Base-by-base conservation (phyloP, 345 rosid genomes). In the Acer yangbiense region DNA sequence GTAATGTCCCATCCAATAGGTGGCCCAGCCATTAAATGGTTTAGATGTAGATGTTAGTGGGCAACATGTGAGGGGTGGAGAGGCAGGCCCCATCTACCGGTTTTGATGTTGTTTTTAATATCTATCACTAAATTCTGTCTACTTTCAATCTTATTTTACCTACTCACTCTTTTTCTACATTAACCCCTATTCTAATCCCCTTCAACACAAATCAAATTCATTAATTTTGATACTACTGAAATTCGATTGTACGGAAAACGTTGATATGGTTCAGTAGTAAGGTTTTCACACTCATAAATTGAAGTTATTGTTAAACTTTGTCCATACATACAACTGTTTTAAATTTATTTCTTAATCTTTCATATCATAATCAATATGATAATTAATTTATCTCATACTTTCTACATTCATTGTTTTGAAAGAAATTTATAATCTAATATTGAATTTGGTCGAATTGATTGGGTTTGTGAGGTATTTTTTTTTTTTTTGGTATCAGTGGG, bases 21-120 rank as follows among this genome's bases (percentile, higher is more conserved):
- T 71, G 88, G 83, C 85, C 86, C 85, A 25, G 81, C 85, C 83
- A 87, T 75, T 85, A 66, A 88, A 82, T 86, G 79, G 79, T 68
- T 73, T 14, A 54, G 89, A 84, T 77, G 85, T 82, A 68, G 85
- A 83, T 83, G 83, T 79, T 82, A 85, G 84, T 87, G 92, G 88
- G 86, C 84, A 77, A 54, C 91, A 88, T 83, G 91, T 85, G 91
- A 79, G 21, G 83, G 44, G 27, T 77, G 79, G 79, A 78, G 80
- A 66, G 11, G 73, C 71, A 73, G 82, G 89, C 88, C 65, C 89
- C 89, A 82, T 80, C 23, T 7, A n/a, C 55, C 61, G 2, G 65
- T 68, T 55, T 48, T 41, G 39, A 32, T 11, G 29, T 20, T 43
- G 61, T 62, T 18, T 29, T 44, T 43, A 2, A 67, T 7, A 68